These are phyloP conservation scores for Ustilago loliicola DNA, from an alignment of 1,284 basidiomycete genomes.

Conservation along the genomic window DNA sequence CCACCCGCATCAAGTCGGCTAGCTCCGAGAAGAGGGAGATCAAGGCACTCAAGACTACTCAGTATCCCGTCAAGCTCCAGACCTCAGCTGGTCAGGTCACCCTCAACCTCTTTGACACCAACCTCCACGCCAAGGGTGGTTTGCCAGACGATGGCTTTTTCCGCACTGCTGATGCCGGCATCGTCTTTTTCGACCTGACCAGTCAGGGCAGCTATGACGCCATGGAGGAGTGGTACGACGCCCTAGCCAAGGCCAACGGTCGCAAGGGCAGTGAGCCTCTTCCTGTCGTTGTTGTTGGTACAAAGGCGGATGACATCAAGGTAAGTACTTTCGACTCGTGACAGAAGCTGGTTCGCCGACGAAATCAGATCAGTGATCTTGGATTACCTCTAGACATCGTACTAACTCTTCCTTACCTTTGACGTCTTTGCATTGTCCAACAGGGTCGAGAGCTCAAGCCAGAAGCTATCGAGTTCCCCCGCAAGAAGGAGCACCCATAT, in stretches of 20 bases:
- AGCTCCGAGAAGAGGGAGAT: conserved; percentile 44
- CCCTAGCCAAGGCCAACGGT: conserved; percentile 47
- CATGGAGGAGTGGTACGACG: conserved; percentile 56
- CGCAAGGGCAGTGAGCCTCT: conserved; percentile 51
- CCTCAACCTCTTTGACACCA: conserved; percentile 52
- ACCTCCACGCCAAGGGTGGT: conserved; percentile 53
- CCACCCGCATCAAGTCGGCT: conserved; percentile 51
- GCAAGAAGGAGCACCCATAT: conserved; percentile 53
- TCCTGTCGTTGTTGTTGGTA: conserved; percentile 48
- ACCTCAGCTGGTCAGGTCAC: conserved; percentile 47
- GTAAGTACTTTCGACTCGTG: too few species aligned
- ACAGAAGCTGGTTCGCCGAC: too few species aligned
- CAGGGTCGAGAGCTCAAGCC: conserved; percentile 53
- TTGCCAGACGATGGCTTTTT: conserved; percentile 54
- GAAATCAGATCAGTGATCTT: too few species aligned
- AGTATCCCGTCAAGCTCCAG: conserved; percentile 46
- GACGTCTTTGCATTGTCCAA: neutral
- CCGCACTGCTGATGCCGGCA: conserved; percentile 44
- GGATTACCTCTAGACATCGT: too few species aligned
- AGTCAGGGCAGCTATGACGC: conserved; percentile 43
- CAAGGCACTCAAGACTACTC: conserved; percentile 53
- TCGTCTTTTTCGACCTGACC: conserved; percentile 53
- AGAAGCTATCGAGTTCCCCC: conserved; percentile 50
- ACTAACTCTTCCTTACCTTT: neutral
- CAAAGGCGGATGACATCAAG: conserved; percentile 54